Evolutionary conservation across 768 basidiomycete species (phyloP).

Genomic region (Sarcodon aspratus): DNA sequence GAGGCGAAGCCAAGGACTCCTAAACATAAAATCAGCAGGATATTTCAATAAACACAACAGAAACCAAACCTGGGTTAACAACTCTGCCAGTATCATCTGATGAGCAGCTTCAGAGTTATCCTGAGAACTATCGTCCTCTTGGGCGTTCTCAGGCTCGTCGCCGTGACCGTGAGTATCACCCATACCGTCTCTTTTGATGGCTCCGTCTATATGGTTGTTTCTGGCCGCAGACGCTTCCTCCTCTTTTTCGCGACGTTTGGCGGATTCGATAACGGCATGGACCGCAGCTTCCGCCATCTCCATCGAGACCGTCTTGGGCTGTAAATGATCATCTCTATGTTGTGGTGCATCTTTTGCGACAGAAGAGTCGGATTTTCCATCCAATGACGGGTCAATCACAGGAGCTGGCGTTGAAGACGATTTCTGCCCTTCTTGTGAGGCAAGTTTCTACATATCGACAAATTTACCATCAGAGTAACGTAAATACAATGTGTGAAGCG

Average conservation of each 20-base stretch:
- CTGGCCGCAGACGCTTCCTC: conserved; percentile 4
- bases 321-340: conserved; percentile 1
- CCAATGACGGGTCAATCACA: conserved; percentile 28
- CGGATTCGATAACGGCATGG: background rate
- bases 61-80: conserved; percentile 46
- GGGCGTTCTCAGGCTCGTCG: conserved; percentile 50
- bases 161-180: conserved; percentile 52
- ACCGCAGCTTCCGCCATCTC: conserved; percentile 13
- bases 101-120: conserved; percentile 4
- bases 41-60: conserved; percentile 4
- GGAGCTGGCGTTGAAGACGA: conserved; percentile 7
- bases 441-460: conserved; percentile 1
- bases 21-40: conserved; percentile 12
- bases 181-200: conserved; percentile 35
- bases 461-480: conserved; percentile 1
- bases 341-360: conserved; percentile 2
- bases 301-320: conserved; percentile 10
- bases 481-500: conserved; percentile 5
- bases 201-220: conserved; percentile 7
- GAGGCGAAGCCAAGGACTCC: conserved; percentile 64
- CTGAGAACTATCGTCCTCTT: conserved; percentile 30
- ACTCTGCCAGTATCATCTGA: conserved; percentile 18
- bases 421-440: conserved; percentile 1
- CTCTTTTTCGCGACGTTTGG: background rate
- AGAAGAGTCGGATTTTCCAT: conserved; percentile 8